phyloP scores from a whole-genome alignment of 2,329 filamentous ascomycete species.

The Aureobasidium leucospermi region DNA sequence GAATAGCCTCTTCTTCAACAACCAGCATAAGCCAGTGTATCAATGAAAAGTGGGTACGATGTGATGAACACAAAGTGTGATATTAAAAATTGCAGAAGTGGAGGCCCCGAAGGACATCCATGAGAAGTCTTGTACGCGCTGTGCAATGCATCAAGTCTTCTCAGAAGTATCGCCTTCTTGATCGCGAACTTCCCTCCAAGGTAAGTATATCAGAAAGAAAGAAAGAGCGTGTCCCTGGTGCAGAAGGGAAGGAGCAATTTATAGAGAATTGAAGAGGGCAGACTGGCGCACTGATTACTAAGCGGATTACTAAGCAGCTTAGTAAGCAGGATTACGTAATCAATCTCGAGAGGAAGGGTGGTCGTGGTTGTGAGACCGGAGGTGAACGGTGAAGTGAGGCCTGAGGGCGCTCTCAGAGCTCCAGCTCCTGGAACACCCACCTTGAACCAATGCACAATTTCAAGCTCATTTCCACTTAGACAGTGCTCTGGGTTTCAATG shows the following conservation, averaged over 20 bases:
- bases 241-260: background rate
- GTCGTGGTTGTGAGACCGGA: too few relatives aligned
- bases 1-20: background rate
- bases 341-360: too few relatives aligned
- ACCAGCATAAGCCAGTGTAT: background rate
- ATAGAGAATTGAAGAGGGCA: background rate
- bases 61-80: background rate
- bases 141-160: constrained; percentile 10
- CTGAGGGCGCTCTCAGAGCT: too few relatives aligned
- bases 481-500: too few relatives aligned
- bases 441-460: too few relatives aligned
- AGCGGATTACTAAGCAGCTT: too few relatives aligned
- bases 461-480: too few relatives aligned
- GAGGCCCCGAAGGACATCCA: constrained; percentile 10
- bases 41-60: background rate
- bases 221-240: background rate
- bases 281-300: too few relatives aligned
- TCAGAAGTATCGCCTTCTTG: background rate
- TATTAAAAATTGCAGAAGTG: background rate
- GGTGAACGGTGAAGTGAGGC: too few relatives aligned
- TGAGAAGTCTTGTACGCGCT: constrained; percentile 1
- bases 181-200: background rate
- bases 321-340: too few relatives aligned
- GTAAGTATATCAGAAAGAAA: background rate
- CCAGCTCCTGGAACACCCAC: too few relatives aligned